Evolutionary conservation across 2,329 filamentous ascomycete genomes (phyloP), one percentile per base, ranked within the genome.

Genomic region (Sporothrix globosa): DNA sequence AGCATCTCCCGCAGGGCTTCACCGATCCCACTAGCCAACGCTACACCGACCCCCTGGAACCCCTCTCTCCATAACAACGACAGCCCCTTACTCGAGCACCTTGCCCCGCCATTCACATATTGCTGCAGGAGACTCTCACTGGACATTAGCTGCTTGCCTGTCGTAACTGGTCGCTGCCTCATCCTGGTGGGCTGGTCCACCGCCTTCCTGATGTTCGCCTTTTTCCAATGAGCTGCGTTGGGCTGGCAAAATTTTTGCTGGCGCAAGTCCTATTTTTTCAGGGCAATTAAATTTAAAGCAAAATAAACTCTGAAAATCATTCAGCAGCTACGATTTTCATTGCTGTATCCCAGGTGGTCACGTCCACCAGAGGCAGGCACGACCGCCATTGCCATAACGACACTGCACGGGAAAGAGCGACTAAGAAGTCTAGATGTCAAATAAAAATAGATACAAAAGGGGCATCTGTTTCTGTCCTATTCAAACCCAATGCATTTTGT

Each of bases 31-130:
- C 61, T 65, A 65, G 27, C 34, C 44, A 65, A 14, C 61, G 27
- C 30, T 34, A 50, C 61, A 24, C 61, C 24, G 60, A 6, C 56
- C 53, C 17, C 34, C 60, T 65, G 60, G 41, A 65, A 65, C 61
- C 61, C 44, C 61, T 50, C 61, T n/a, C 61, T 34, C 58, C 61
- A 56, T 30, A 41, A n/a, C 17, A 65, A 21, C 24, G 17, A 34
- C 61, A 34, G 44, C 44, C 61, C 61, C 61, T 65, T 50, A 44
- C 41, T 44, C 41, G 41, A 17, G 14, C 50, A 34, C 44, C 24
- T 48, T 61, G 41, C 53, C 67, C 67, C 67, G 67, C 67, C 54
- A 69, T 69, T 68, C 58, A 58, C 52, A 9, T 34, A 34, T 34
- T 34, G 34, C 34, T 68, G 52, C 67, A 19, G 17, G 34, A 48